phyloP scores from a whole-genome alignment of 129 eudicot genomes.

The Logfia minima region DNA sequence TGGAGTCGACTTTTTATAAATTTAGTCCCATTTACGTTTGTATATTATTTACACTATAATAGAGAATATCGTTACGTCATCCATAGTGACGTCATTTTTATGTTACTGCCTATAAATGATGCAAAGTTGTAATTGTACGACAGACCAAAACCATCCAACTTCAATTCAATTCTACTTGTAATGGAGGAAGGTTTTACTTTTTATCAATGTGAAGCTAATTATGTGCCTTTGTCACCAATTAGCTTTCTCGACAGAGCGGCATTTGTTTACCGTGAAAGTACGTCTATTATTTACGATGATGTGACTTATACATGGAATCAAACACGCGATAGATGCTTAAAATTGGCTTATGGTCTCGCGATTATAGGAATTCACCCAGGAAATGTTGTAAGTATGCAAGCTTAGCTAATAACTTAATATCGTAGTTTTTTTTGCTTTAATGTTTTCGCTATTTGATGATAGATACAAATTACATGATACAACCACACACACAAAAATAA shows the following conservation, averaged over 20 bases:
- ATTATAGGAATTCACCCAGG: conserved; percentile 28
- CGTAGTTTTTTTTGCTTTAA: background rate
- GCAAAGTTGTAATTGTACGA: background rate
- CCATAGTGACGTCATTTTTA: no score
- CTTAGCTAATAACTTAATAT: no score
- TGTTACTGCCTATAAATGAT: conserved; percentile 20
- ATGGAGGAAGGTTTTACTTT: conserved; percentile 34
- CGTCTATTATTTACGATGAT: conserved; percentile 42
- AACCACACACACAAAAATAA: no score
- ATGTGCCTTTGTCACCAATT: conserved; percentile 49
- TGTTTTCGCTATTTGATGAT: background rate
- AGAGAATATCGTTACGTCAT: no score
- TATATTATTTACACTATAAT: no score
- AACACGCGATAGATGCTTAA: conserved; percentile 45
- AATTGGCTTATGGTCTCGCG: conserved; percentile 52
- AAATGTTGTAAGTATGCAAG: conserved; percentile 41
- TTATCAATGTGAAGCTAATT: conserved; percentile 44
- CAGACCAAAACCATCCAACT: conserved; percentile 8
- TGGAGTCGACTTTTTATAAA: no score
- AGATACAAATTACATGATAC: no score
- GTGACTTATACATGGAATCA: conserved; percentile 43
- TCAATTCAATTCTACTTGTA: background rate
- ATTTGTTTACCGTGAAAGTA: conserved; percentile 32
- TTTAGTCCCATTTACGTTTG: no score
- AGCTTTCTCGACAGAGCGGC: conserved; percentile 59